Percentiles rank a stretch among this genome's conserved stretches.
These are phyloP conservation scores for Leucaena leucocephala DNA, from an alignment of 306 rosid genomes.

Conservation along the genomic window DNA sequence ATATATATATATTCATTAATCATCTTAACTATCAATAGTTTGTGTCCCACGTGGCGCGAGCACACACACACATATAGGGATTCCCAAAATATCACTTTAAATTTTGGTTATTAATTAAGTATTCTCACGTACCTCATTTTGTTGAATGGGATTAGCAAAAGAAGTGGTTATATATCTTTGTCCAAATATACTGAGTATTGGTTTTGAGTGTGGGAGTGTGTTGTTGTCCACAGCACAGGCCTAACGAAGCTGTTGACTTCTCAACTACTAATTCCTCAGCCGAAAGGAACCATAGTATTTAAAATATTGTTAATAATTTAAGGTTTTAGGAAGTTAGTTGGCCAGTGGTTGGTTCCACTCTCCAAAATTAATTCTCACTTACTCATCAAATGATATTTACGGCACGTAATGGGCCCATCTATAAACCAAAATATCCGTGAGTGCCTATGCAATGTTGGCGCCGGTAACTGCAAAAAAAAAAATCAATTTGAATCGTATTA, in stretches of 20 bases:
- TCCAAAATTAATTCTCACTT: slow-evolving; percentile 18
- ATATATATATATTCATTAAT: not conserved
- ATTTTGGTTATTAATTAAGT: not conserved
- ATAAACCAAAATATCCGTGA: not conserved
- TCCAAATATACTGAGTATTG: not conserved
- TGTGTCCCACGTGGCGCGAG: not conserved
- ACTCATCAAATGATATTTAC: not conserved
- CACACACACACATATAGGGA: not conserved
- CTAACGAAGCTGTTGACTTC: not conserved
- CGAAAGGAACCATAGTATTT: not conserved
- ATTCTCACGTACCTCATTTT: not conserved
- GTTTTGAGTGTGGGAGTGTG: not conserved
- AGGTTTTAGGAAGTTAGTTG: slow-evolving; percentile 35
- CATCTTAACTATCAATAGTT: not conserved
- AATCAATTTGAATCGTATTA: too few relatives aligned
- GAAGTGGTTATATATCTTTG: not conserved
- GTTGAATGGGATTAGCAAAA: not conserved
- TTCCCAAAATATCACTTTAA: not conserved
- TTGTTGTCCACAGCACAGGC: slow-evolving; percentile 1
- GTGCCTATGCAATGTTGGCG: too few relatives aligned
- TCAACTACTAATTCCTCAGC: slow-evolving; percentile 23
- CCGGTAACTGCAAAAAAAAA: too few relatives aligned
- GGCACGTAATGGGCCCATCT: slow-evolving; percentile 4
- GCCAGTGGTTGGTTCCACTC: slow-evolving; percentile 34
- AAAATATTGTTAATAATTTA: slow-evolving; percentile 20